These are phyloP conservation scores for Boletus semigastroideus DNA, from an alignment of 1,284 basidiomycete species.

Conservation along the genomic window DNA sequence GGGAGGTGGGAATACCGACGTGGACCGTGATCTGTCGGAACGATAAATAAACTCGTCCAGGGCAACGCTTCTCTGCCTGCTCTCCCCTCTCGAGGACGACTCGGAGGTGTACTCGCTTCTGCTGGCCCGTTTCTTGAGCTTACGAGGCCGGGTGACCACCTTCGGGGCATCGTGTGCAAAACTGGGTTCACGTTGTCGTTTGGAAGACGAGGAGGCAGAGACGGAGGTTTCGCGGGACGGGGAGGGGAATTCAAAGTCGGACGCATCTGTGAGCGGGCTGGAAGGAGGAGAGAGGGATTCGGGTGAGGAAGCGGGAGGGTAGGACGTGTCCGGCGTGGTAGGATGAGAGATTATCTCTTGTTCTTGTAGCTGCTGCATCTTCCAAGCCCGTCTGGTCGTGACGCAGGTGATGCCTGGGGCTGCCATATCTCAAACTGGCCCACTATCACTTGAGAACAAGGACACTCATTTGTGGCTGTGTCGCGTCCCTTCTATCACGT, in stretches of 20 bases:
- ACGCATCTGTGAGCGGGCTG: slow-evolving; percentile 30
- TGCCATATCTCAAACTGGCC: background rate
- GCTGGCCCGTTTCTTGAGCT: slow-evolving; percentile 29
- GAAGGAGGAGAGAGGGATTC: slow-evolving; percentile 16
- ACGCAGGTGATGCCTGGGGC: slow-evolving; percentile 24
- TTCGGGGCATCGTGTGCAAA: slow-evolving; percentile 1
- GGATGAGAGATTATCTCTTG: background rate
- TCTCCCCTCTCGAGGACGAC: slow-evolving; percentile 24
- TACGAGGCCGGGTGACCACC: slow-evolving; percentile 14
- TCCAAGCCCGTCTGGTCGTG: slow-evolving; percentile 31
- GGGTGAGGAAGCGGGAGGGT: slow-evolving; percentile 15
- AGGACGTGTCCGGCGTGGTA: slow-evolving; percentile 2
- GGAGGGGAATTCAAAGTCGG: slow-evolving; percentile 18
- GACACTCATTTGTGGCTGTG: slow-evolving; percentile 18
- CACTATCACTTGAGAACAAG: too few relatives aligned
- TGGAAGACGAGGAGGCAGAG: slow-evolving; percentile 28
- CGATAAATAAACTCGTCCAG: slow-evolving; percentile 35
- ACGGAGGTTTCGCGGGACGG: slow-evolving; percentile 25
- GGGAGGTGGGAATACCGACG: slow-evolving; percentile 28
- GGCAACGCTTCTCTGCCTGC: slow-evolving; percentile 26
- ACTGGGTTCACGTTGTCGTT: slow-evolving; percentile 24
- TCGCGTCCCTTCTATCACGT: slow-evolving; percentile 11
- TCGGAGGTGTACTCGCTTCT: slow-evolving; percentile 12
- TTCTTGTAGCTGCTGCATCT: slow-evolving; percentile 15
- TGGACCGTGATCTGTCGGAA: slow-evolving; percentile 35